Base-by-base conservation (phyloP, 805 yeast species). In the Yueomyces sp. region DNA sequence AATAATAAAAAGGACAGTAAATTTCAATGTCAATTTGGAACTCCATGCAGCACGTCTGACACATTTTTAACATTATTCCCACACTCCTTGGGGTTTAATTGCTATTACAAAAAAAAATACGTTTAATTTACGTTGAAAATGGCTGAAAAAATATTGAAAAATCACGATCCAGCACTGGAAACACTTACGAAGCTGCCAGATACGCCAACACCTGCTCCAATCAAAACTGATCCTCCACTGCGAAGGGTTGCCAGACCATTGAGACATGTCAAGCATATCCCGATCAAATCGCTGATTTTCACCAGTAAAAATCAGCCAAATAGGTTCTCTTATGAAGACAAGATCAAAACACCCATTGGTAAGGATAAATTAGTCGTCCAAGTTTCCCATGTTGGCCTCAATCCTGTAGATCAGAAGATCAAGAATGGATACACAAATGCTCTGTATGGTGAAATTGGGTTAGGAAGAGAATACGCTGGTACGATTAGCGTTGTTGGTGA, bases 381-480 rank as follows among this genome's bases (percentile, higher is more conserved):
- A 49, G 76, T 81, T 28, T 64, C 66, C 40, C 74, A 74, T 45
- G 78, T 76, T 1, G 74, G 81, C 1, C 62, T 84, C 36, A 80
- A 79, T 52, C 83, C 90, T 2, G 67, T 74, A 41, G 94, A 83
- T 54, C 53, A 79, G 50, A 70, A 78, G 45, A 73, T 81, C 42
- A 66, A 74, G 53, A 74, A 76, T 53, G 70, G 76, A 37, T 78
- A 76, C 52, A 44, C 31, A 11, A 55, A 68, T 19, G 74, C 77
- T 47, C 59, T 75, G 42, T 70, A 68, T 44, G 73, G 76, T 37
- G 74, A 71, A 45, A 71, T 76, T 49, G 87, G 88, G 5, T 57
- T 80, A 30, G 92, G 92, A 1, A 73, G 81, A 51, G 88, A 81
- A 49, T 83, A 73, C 57, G 64, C 77, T 28, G 94, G 94, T 27